Base-by-base conservation (phyloP, 345 rosid species). In the Gossypioides kirkii region DNA sequence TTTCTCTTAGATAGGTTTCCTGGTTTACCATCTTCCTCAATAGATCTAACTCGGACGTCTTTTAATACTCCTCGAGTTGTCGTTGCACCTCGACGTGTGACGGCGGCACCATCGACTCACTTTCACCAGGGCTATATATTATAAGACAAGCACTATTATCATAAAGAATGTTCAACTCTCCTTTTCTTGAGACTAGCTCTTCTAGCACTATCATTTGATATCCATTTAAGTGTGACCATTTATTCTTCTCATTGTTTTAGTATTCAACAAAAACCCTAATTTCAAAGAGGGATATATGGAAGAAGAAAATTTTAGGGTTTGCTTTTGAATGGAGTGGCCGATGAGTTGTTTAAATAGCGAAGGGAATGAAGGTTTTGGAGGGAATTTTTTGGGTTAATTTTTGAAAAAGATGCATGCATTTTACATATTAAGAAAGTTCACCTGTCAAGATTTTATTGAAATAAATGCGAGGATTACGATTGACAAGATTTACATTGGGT, bases 181-280 rank as follows among this genome's bases (percentile, higher is more conserved):
- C 82, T 84, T 67, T 86, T 85, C 76, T 73, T 83, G 11, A 85
- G 82, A 74, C 84, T 76, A 12, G 85, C 81, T 79, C 70, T 88
- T 36, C 87, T 80, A 2, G 84, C 85, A 25, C 36, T 62, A 6
- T 82, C 84, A 73, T 74, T 83, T 45, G 4, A 80, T 8, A 85
- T 83, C 80, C 79, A 80, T 10, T 18, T 71, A 54, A 85, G 86
- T 47, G 73, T 79, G 61, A 88, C 83, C 80, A 77, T 79, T 86
- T 82, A 76, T 88, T 65, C 90, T 83, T 8, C 84, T 70, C 88
- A 88, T 88, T 45, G 25, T 64, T 73, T n/a, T 0, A 9, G 3
- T 20, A 25, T 25, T 20, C 1, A 13, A 6, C 13, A 4, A 32
- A 55, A 55, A 22, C 28, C 3, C 16, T 22, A 10, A 1, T 22